A percentile compares a stretch with the other conserved stretches of the same genome.
Evolutionary conservation across 768 basidiomycete species (phyloP).

Genomic region (Pleurotus djamor): DNA sequence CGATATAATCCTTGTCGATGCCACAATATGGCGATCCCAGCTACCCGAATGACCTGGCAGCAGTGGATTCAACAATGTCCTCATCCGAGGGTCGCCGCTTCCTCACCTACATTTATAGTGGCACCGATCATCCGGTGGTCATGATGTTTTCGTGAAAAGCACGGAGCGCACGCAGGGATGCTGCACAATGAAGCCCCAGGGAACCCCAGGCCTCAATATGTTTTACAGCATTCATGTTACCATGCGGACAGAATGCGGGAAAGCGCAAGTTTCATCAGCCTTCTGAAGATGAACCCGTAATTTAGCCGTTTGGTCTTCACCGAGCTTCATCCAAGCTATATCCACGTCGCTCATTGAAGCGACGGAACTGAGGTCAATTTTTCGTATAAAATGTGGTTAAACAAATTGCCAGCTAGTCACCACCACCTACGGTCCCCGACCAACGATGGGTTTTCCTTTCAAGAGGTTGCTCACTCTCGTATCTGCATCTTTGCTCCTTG

Average conservation of each 20-base stretch:
- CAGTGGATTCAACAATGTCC: background rate
- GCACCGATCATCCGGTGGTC: background rate
- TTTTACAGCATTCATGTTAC: too few species aligned
- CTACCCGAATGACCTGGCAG: background rate
- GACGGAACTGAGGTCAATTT: background rate
- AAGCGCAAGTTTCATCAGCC: background rate
- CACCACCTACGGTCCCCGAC: too few species aligned
- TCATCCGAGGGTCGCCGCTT: background rate
- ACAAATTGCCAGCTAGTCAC: background rate
- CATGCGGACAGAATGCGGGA: slow-evolving; percentile 4
- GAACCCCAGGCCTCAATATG: too few species aligned
- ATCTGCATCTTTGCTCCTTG: background rate
- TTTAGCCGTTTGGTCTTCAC: background rate
- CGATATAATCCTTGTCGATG: too few species aligned
- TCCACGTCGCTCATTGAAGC: background rate
- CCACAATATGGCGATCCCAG: background rate
- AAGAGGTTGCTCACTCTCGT: background rate
- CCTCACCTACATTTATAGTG: background rate
- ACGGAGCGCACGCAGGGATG: too few species aligned
- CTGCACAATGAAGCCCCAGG: too few species aligned
- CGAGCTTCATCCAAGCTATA: slow-evolving; percentile 5
- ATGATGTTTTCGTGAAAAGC: background rate
- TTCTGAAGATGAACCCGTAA: background rate
- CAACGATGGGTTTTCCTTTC: background rate
- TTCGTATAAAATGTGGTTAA: background rate